phyloP scores from a whole-genome alignment of 345 rosid species.

The Stellera chamaejasme region DNA sequence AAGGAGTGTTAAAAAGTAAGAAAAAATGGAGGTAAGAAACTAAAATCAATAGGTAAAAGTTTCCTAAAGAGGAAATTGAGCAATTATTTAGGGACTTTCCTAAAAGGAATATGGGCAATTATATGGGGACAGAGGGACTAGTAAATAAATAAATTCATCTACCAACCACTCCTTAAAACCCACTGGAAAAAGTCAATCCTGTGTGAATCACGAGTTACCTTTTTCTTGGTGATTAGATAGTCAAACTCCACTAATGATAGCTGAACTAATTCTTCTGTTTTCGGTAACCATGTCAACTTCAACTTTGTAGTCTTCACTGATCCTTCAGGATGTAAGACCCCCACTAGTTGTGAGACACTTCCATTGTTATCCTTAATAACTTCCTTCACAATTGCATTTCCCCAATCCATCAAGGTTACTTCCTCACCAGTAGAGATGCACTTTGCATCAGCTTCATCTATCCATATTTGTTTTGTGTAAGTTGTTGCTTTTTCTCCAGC shows the following conservation, averaged over 20 bases:
- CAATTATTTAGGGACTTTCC: no score
- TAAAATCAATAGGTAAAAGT: no score
- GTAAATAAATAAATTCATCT: no score
- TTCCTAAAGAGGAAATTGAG: no score
- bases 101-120: no score
- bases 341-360: conserved; percentile 40
- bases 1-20: no score
- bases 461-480: conserved; percentile 69
- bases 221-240: conserved; percentile 63
- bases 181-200: no score
- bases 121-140: no score
- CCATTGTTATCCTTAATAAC: conserved; percentile 54
- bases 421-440: conserved; percentile 65
- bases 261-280: conserved; percentile 45
- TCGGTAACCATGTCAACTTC: conserved; percentile 90
- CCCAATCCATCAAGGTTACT: conserved; percentile 94
- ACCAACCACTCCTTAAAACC: background rate
- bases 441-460: conserved; percentile 68
- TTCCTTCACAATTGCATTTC: conserved; percentile 73
- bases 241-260: conserved; percentile 55
- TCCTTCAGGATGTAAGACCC: conserved; percentile 74
- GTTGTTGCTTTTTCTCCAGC: conserved; percentile 92
- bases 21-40: no score
- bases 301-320: conserved; percentile 82
- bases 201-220: conserved; percentile 26